Base-by-base conservation (phyloP, 2,329 filamentous ascomycete genomes). In the Septoria linicola region DNA sequence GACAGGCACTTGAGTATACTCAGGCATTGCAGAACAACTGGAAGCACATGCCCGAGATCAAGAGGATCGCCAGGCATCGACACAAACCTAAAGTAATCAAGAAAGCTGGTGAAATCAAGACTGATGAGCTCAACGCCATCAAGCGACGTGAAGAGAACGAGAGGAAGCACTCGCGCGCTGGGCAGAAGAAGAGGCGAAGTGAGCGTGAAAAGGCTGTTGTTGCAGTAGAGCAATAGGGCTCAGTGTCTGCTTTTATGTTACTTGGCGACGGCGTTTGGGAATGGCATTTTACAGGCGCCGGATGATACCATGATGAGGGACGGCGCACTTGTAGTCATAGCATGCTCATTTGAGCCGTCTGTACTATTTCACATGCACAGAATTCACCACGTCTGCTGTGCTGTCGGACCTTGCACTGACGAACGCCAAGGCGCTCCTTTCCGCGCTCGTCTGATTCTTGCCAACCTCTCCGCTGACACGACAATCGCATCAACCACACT, bases 51-150 rank as follows among this genome's bases (percentile, higher is more conserved):
- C 93, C 93, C 42, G 92, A 99, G 73, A 88, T 99, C 61, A 82
- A 84, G 63, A 82, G 95, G 48, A 99, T 99, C 70, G 85, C 85
- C 64, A 81, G 90, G 45, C 93, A 99, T 72, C 83, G 93, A 57
- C 93, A 97, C 72, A 74, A 96, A 56, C 93, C 93, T 16, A 89
- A 90, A 77, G 83, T 90, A 51, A 83, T 97, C 60, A 96, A 96
- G 84, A 97, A 96, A 81, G 92, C 92, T 3, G 84, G 80, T 41
- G 88, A 96, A 76, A 97, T 97, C 73, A 99, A 99, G 82, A 75
- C 76, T 51, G 89, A 95, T 67, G 93, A 97, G 71, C 71, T 96
- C 63, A 84, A 83, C 71, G 82, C 88, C 27, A 87, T 96, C 70
- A 96, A 95, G 82, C 80, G 89, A 63, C 84, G 84, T 62, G 88